Base-by-base conservation (phyloP, 2,329 filamentous ascomycete genomes). In the Fusarium dlaminii region DNA sequence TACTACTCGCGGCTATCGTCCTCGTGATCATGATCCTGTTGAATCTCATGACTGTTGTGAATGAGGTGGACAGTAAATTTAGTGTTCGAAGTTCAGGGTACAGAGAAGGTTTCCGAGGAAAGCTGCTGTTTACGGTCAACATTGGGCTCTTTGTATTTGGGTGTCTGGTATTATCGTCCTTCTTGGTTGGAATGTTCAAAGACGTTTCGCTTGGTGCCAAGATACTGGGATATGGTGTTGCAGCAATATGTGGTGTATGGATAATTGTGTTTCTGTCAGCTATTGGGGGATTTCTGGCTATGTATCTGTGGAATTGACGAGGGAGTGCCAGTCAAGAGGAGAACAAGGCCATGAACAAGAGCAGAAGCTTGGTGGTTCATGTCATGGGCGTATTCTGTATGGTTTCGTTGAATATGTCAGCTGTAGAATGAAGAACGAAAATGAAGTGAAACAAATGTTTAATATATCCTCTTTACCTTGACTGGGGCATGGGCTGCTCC, bases 111-210 rank as follows among this genome's bases (percentile, higher is more conserved):
- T 8, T 29, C 3, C 12, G 34, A 7, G 40, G 15, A 14, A 49
- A 15, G 8, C 0, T 37, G 0, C 9, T 49, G 5, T 12, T 24
- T 0, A 7, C 11, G 1, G 2, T 59, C 13, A 59, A 17, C 13
- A 7, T 13, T 0, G 30, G 43, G 0, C 9, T 58, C 12, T 17
- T 24, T 3, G 5, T 20, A 1, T 30, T 60, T 10, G 34, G 57
- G 0, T 20, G 34, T 2, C 32, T 60, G 10, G 9, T 60, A 0
- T 3, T 40, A 1, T 39, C 22, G 0, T 55, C 51, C 0, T 39
- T 60, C 27, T 20, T 60, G 6, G 22, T 52, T 8, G 57, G 57
- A 3, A 60, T 60, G 57, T 52, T 60, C 17, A 52, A 17, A 8
- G 27, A 52, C 2, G 34, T 27, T n/a, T 4, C 18, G 1, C 24